Evolutionary conservation across 1,284 basidiomycete genomes (phyloP), one percentile per base, ranked within the genome.

Genomic region (Amylostereum chailletii): DNA sequence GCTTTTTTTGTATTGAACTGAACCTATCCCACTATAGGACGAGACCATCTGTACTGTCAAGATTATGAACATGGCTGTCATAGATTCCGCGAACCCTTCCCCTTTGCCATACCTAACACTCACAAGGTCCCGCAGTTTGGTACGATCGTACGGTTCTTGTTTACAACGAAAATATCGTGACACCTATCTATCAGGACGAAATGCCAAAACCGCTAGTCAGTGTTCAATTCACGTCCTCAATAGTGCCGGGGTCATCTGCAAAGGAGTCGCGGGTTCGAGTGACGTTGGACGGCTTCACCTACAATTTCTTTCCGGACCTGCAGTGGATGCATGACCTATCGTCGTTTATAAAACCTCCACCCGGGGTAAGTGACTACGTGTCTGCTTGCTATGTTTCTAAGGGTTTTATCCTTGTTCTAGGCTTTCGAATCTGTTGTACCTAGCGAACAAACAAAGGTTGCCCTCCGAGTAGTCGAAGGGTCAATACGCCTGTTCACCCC

Each of bases 381-480:
- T n/a, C 8, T 49, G 26, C 40, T 26, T 31, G 6, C 41, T 10
- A 41, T n/a, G 34, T 48, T 39, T 11, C 36, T 30, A 44, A n/a
- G n/a, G n/a, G n/a, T 30, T 44, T 9, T 46, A 29, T n/a, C n/a
- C n/a, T n/a, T n/a, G n/a, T n/a, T 46, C 11, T 41, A 93, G 82
- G 87, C 89, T 0, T 98, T 99, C 62, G 94, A 96, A 62, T 80
- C 92, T 42, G 92, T 97, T 9, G 82, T 93, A 26, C 95, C 95
- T 0, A 94, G 81, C 53, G 94, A 98, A 62, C 71, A 89, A 33
- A 96, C 93, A 1, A 71, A 74, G 4, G 68, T 98, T 31, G 69
- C 72, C 4, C 52, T 94, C 19, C 76, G 74, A 48, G 57, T 92
- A n/a, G 55, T 71, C n/a, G 84, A 93, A 56, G 77, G 80, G 5